Base-by-base conservation (phyloP, 1,284 basidiomycete genomes). In the Schizopora paradoxa region DNA sequence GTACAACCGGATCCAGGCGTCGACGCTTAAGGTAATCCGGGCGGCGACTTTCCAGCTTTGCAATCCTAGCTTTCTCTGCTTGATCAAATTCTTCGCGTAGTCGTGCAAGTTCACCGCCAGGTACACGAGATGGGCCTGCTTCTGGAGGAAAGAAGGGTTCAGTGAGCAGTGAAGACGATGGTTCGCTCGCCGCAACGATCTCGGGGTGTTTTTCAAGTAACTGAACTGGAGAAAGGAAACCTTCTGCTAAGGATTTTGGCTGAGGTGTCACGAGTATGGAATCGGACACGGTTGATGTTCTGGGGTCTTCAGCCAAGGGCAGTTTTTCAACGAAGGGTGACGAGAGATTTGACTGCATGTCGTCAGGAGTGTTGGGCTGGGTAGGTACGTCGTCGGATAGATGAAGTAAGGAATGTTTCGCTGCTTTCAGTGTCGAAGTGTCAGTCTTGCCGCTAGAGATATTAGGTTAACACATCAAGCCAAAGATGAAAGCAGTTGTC, bases 21-120 rank as follows among this genome's bases (percentile, higher is more conserved):
- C 77, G 77, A 18, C 84, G 74, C 56, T 74, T 76, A 29, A 86
- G 65, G 57, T 84, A 86, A 2, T 86, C 82, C 4, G 84, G 84
- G 31, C 80, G 69, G 8, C 74, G 75, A 27, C 62, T 71, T 59
- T 86, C 84, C 5, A 71, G 65, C 54, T 80, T 77, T 44, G 67
- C 69, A 13, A 69, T 53, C 19, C 70, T 70, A 1, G 68, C 64
- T 6, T 73, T 60, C 45, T 72, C 69, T 29, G 74, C 72, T 51
- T 75, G 69, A 10, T 70, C 61, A 51, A 72, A 65, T 18, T 72
- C 71, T 34, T 72, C 68, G 19, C 74, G 72, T 35, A 84, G 77
- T 25, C 76, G 73, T 31, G 75, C 70, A 53, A 82, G 68, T 56
- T 85, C 82, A 28, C 73, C 74, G 25, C 76, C 77, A 5, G 62